Evolutionary conservation across 1,284 basidiomycete species (phyloP).

Genomic region (Austroboletus niveus): DNA sequence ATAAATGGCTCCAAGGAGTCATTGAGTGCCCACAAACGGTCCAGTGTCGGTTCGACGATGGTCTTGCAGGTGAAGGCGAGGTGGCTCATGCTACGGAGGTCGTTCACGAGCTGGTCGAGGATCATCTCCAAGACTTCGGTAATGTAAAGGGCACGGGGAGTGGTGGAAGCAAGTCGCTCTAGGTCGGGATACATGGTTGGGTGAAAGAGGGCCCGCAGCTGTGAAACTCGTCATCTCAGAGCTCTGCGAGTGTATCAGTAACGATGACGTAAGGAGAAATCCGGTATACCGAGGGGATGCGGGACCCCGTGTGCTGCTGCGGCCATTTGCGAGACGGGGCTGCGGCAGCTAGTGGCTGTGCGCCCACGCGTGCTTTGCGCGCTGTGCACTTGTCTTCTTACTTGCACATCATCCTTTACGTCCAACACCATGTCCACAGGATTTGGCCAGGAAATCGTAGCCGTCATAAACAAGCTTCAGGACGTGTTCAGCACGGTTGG

Average conservation of each 20-base stretch:
- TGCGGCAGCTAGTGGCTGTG: slow-evolving; percentile 23
- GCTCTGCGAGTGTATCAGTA: not conserved
- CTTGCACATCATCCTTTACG: slow-evolving; percentile 13
- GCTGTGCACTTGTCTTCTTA: slow-evolving; percentile 12
- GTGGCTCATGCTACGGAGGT: slow-evolving; percentile 20
- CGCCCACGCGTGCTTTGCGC: slow-evolving; percentile 18
- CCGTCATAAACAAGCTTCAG: slow-evolving; percentile 79
- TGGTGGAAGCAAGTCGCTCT: not conserved
- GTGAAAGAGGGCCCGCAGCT: not conserved
- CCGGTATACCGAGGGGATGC: not conserved
- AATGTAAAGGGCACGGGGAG: slow-evolving; percentile 18
- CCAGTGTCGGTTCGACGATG: slow-evolving; percentile 26
- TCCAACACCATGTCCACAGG: slow-evolving; percentile 52
- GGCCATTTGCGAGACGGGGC: no score
- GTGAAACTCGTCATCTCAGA: not conserved
- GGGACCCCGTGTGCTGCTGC: slow-evolving; percentile 3
- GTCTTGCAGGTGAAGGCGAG: slow-evolving; percentile 29
- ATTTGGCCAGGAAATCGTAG: slow-evolving; percentile 75
- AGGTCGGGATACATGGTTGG: slow-evolving; percentile 9
- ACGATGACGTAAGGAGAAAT: slow-evolving; percentile 15
- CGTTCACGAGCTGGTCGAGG: slow-evolving; percentile 22
- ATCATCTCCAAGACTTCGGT: slow-evolving; percentile 18
- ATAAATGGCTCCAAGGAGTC: slow-evolving; percentile 27
- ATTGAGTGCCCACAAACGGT: slow-evolving; percentile 29
- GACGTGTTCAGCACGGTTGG: slow-evolving; percentile 85